phyloP scores from a whole-genome alignment of 176 grass and related monocot genomes.

The Cenchrus fungigraminus region DNA sequence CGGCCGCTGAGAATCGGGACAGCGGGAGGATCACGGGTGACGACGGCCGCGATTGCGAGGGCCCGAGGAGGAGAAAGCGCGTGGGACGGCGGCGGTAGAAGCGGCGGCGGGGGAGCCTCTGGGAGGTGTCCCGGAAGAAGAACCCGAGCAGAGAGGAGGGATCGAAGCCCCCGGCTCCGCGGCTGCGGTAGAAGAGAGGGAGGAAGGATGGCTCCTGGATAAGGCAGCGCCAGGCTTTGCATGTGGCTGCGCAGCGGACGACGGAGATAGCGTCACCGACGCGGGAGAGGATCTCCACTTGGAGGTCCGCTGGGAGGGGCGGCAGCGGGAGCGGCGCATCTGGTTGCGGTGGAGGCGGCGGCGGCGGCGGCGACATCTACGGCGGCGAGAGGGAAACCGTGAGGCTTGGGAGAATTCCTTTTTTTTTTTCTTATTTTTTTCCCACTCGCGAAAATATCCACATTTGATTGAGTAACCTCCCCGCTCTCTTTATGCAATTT shows the following conservation, averaged over 20 bases:
- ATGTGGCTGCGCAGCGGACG: conserved; percentile 41
- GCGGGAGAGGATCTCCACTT: conserved; percentile 24
- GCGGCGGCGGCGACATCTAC: not conserved
- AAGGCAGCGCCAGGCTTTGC: conserved; percentile 42
- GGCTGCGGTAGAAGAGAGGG: not conserved
- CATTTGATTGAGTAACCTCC: too few relatives aligned
- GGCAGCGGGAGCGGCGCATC: not conserved
- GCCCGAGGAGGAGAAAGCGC: conserved; percentile 35
- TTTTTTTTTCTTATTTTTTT: too few relatives aligned
- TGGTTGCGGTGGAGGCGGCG: not conserved
- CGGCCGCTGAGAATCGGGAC: conserved; percentile 16
- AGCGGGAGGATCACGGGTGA: conserved; percentile 16
- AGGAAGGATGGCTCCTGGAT: conserved; percentile 32
- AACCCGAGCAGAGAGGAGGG: conserved; percentile 9
- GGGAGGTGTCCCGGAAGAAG: conserved; percentile 43
- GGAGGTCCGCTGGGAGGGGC: conserved; percentile 13
- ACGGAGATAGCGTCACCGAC: conserved; percentile 9
- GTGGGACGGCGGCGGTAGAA: conserved; percentile 37
- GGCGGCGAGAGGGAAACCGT: not conserved
- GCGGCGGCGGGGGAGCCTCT: conserved; percentile 25
- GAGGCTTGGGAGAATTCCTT: not conserved
- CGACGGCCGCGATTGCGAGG: not conserved
- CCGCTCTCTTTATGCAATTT: too few relatives aligned
- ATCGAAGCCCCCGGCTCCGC: not conserved
- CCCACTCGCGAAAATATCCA: too few relatives aligned